Evolutionary conservation across 164 flowering plant genomes (phyloP).

Genomic region (Vitis cinerea): DNA sequence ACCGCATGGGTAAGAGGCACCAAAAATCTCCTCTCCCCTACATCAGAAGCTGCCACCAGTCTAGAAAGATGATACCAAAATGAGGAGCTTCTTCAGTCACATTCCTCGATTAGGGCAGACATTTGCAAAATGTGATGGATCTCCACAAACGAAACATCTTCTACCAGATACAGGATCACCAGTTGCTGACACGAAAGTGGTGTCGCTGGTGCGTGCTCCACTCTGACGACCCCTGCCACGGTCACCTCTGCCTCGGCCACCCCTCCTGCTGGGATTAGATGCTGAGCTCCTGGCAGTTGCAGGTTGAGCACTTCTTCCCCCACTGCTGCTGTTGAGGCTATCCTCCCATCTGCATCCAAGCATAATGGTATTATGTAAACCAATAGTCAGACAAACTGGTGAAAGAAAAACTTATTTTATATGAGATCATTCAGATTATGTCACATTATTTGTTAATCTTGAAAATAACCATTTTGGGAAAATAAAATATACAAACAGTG

Average conservation of each 20-base stretch:
- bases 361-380: neutral
- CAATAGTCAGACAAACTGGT: neutral
- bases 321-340: constrained; percentile 27
- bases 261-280: constrained; percentile 45
- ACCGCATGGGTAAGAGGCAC: no score
- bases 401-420: no score
- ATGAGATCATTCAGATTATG: no score
- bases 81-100: constrained; percentile 11
- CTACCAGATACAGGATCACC: constrained; percentile 80
- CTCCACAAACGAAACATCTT: constrained; percentile 81
- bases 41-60: no score
- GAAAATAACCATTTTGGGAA: no score
- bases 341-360: constrained; percentile 76
- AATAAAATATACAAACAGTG: no score
- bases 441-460: no score
- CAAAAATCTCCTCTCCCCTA: no score
- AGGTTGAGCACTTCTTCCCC: constrained; percentile 26
- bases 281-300: constrained; percentile 25
- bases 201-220: constrained; percentile 25
- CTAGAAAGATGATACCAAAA: no score
- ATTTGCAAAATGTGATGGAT: constrained; percentile 90
- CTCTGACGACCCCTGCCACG: constrained; percentile 18
- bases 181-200: constrained; percentile 75
- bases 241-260: constrained; percentile 57
- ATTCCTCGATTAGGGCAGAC: constrained; percentile 74